phyloP scores from a whole-genome alignment of 257 asterid genomes.

The Jasminum sambac region DNA sequence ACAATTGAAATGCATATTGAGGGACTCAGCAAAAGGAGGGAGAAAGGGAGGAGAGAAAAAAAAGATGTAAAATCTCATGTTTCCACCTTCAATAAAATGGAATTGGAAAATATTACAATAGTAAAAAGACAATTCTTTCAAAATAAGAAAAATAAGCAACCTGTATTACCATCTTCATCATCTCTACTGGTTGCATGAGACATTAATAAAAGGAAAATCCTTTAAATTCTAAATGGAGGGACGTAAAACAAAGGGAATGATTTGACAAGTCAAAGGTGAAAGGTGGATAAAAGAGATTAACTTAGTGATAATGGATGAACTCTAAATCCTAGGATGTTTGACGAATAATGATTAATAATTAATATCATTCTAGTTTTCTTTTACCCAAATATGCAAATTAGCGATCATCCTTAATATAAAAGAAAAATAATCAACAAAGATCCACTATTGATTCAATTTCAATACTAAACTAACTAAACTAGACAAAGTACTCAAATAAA shows the following conservation, averaged over 20 bases:
- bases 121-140: background rate
- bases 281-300: background rate
- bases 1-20: background rate
- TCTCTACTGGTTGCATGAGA: too few species aligned
- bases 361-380: too few species aligned
- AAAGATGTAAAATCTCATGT: background rate
- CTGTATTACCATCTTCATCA: background rate
- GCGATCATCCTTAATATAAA: too few species aligned
- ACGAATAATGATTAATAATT: too few species aligned
- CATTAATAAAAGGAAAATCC: background rate
- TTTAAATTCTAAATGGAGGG: background rate
- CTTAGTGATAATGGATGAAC: background rate
- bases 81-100: background rate
- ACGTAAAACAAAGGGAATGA: background rate
- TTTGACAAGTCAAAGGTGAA: background rate
- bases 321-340: too few species aligned
- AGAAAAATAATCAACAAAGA: too few species aligned
- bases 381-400: too few species aligned
- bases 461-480: too few species aligned
- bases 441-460: too few species aligned
- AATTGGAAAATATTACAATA: background rate
- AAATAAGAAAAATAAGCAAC: background rate
- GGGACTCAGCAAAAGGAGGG: background rate
- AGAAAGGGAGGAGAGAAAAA: too few species aligned
- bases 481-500: too few species aligned